Conservation (phyloP, 2,329 filamentous ascomycete species). For the Curvularia eragrostidis region DNA sequence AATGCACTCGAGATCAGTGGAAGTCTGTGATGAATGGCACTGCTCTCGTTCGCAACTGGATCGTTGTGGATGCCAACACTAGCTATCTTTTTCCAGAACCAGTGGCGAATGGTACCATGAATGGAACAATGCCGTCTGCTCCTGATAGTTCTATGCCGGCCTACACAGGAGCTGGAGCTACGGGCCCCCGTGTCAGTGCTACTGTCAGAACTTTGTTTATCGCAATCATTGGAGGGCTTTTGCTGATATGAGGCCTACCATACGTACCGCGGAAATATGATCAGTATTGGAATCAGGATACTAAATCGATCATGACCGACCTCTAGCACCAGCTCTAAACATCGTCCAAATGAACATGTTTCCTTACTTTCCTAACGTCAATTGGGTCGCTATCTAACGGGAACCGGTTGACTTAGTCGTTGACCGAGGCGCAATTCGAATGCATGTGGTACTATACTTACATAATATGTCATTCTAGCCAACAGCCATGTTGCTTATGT, state of each 20-base stretch:
- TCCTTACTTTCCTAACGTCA: too few species aligned
- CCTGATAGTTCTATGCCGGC: not conserved
- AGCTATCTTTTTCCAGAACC: slow-evolving; percentile 40
- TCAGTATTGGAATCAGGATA: not conserved
- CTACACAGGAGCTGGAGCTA: slow-evolving; percentile 19
- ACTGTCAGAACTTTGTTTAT: slow-evolving; percentile 16
- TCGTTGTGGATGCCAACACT: slow-evolving; percentile 45
- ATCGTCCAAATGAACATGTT: not conserved
- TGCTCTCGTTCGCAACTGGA: slow-evolving; percentile 44
- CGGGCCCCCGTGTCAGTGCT: slow-evolving; percentile 8
- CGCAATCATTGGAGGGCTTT: slow-evolving; percentile 15
- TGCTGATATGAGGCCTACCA: slow-evolving; percentile 15
- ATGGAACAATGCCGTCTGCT: slow-evolving; percentile 8
- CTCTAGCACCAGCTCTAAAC: not conserved
- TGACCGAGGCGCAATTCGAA: not conserved
- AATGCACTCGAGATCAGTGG: slow-evolving; percentile 44
- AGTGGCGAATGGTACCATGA: slow-evolving; percentile 22
- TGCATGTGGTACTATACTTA: not conserved
- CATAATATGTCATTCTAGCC: not conserved
- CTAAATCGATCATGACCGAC: not conserved
- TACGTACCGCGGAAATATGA: not conserved
- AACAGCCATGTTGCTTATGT: not conserved
- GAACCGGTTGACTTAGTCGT: not conserved
- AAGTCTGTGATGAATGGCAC: slow-evolving; percentile 41
- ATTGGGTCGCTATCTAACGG: too few species aligned